Percentiles rank a stretch among this genome's conserved stretches.
These are phyloP conservation scores for Mortierella sp. DNA, from an alignment of 371 early-diverging fungal genomes.

Conservation along the genomic window DNA sequence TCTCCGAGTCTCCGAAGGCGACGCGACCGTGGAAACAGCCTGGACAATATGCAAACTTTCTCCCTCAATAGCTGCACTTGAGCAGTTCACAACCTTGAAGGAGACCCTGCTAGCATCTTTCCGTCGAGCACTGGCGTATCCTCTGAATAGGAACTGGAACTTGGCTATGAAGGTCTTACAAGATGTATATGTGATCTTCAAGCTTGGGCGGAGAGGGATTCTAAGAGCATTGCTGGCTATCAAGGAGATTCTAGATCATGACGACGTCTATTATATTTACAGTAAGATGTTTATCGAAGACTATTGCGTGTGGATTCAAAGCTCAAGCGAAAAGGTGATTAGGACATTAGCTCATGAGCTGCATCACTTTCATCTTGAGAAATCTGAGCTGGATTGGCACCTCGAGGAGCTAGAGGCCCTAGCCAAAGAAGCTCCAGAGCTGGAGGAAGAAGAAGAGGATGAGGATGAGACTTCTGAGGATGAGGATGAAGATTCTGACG, in stretches of 20 bases:
- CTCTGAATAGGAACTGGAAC: slow-evolving; percentile 84
- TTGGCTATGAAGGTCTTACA: slow-evolving; percentile 77
- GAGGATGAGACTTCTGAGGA: slow-evolving; percentile 8
- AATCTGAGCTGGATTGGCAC: slow-evolving; percentile 79
- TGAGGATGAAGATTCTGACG: slow-evolving; percentile 12
- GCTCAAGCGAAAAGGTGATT: slow-evolving; percentile 77
- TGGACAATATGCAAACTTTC: slow-evolving; percentile 93
- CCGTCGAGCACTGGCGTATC: slow-evolving; percentile 88
- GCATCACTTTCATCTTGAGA: slow-evolving; percentile 76
- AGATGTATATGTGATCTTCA: slow-evolving; percentile 87
- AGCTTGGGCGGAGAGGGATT: slow-evolving; percentile 85
- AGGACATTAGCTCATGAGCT: slow-evolving; percentile 84
- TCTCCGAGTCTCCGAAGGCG: slow-evolving; percentile 86
- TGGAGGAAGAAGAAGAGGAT: slow-evolving; percentile 40
- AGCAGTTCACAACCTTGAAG: slow-evolving; percentile 76
- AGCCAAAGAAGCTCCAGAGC: slow-evolving; percentile 60
- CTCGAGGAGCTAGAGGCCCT: slow-evolving; percentile 80
- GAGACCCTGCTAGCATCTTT: slow-evolving; percentile 73
- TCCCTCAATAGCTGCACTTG: slow-evolving; percentile 85
- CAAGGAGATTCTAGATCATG: slow-evolving; percentile 84
- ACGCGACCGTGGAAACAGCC: slow-evolving; percentile 88
- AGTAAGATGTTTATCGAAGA: slow-evolving; percentile 92
- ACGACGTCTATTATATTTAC: slow-evolving; percentile 89
- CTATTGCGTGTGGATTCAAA: slow-evolving; percentile 97
- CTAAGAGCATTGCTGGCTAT: slow-evolving; percentile 84